Percentiles rank a stretch among this genome's conserved stretches.
These are phyloP conservation scores for Medicago truncatula DNA, from an alignment of 306 rosid species.

Conservation along the genomic window DNA sequence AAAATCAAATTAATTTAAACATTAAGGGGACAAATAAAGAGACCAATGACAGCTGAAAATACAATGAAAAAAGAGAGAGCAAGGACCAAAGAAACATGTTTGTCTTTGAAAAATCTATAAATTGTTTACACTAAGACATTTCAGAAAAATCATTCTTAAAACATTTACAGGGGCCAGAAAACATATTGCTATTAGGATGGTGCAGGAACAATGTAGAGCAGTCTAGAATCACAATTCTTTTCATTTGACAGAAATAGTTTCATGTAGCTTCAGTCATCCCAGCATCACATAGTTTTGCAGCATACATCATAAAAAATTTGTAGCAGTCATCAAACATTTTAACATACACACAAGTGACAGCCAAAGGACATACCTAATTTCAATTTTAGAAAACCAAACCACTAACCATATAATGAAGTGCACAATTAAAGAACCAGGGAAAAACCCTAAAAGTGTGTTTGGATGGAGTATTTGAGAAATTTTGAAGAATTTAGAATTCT, in stretches of 20 bases:
- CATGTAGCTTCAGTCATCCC: no score
- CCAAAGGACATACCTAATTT: no score
- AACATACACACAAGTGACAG: no score
- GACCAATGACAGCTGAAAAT: not conserved
- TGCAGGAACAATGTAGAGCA: not conserved
- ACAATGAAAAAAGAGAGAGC: constrained; percentile 27
- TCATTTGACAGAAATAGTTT: not conserved
- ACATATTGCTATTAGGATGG: not conserved
- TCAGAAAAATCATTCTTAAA: not conserved
- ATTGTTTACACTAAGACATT: constrained; percentile 28
- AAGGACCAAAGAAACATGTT: constrained; percentile 54
- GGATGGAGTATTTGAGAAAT: no score
- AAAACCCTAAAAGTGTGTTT: not conserved
- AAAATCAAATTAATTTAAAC: no score
- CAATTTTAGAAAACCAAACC: not conserved
- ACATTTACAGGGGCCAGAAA: not conserved
- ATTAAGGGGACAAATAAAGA: not conserved
- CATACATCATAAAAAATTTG: no score
- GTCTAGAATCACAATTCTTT: not conserved
- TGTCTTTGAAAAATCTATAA: constrained; percentile 93
- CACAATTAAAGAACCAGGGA: not conserved
- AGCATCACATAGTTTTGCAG: no score
- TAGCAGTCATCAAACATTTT: no score
- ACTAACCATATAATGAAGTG: not conserved
- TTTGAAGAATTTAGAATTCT: no score